Percentiles rank a stretch among this genome's conserved stretches.
These are phyloP conservation scores for Aspergillus fijiensis DNA, from an alignment of 2,329 filamentous ascomycete genomes.

Conservation along the genomic window DNA sequence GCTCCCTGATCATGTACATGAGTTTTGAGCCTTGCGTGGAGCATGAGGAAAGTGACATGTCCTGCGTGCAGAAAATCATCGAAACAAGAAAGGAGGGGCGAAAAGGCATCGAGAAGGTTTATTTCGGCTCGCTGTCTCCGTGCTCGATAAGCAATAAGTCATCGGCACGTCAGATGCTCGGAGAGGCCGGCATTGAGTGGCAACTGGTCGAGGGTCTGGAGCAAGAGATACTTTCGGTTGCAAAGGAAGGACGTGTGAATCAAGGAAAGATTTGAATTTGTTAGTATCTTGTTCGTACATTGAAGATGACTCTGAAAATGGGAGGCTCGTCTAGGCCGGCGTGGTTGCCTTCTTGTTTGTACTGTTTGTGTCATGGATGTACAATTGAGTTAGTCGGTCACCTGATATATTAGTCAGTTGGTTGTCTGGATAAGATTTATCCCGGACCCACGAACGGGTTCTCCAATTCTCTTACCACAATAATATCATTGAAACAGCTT, in stretches of 20 bases:
- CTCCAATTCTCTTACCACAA: no score
- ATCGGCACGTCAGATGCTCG: constrained; percentile 67
- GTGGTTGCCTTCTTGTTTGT: not conserved
- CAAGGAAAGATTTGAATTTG: constrained; percentile 18
- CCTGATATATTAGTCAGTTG: no score
- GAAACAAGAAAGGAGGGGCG: constrained; percentile 49
- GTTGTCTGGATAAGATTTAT: no score
- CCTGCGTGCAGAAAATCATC: constrained; percentile 74
- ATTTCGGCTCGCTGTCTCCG: constrained; percentile 84
- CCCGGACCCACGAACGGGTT: no score
- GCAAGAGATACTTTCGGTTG: constrained; percentile 74
- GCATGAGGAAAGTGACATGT: constrained; percentile 46
- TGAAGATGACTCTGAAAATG: no score
- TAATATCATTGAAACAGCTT: no score
- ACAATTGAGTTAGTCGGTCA: no score
- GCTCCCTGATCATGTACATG: constrained; percentile 71
- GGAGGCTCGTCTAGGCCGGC: no score
- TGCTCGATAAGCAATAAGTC: constrained; percentile 88
- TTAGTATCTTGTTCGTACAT: not conserved
- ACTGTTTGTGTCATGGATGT: no score
- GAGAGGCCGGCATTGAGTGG: constrained; percentile 70
- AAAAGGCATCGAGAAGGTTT: constrained; percentile 70
- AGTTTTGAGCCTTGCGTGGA: constrained; percentile 68
- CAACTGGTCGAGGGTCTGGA: constrained; percentile 73
- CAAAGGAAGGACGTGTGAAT: constrained; percentile 73